A percentile compares a stretch with the other conserved stretches of the same genome.
These are phyloP conservation scores for Endocalyx cinctus DNA, from an alignment of 2,329 filamentous ascomycete species.

Conservation along the genomic window DNA sequence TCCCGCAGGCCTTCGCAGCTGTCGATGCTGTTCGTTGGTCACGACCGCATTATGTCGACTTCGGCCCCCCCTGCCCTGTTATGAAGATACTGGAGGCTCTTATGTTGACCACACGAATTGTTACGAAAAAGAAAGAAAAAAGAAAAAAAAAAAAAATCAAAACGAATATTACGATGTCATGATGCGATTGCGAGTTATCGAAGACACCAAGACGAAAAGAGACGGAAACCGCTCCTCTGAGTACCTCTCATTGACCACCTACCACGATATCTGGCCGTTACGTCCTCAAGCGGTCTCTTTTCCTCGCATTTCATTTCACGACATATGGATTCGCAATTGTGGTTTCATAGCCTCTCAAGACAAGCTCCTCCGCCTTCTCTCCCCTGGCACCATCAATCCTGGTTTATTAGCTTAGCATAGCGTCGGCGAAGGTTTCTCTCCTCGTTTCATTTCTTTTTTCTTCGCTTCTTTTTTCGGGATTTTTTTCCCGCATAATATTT, in stretches of 20 bases:
- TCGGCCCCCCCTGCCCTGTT: conserved; percentile 29
- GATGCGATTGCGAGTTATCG: conserved; percentile 18
- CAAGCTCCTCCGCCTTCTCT: too few relatives aligned
- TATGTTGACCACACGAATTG: too few relatives aligned
- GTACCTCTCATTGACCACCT: conserved; percentile 6
- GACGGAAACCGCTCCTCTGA: conserved; percentile 8
- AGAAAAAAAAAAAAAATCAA: too few relatives aligned
- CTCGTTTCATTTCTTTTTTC: too few relatives aligned
- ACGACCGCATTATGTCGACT: conserved; percentile 36
- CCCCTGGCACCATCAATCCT: too few relatives aligned
- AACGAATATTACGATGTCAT: conserved; percentile 18
- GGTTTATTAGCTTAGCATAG: conserved; percentile 4
- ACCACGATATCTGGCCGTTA: conserved; percentile 10
- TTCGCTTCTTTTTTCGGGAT: conserved; percentile 3
- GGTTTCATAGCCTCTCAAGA: too few relatives aligned
- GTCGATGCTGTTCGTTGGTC: conserved; percentile 43
- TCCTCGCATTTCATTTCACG: conserved; percentile 2
- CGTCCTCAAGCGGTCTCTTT: conserved; percentile 4
- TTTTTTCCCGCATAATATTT: conserved; percentile 1
- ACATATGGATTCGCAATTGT: conserved; percentile 2
- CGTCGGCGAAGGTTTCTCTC: conserved; percentile 3
- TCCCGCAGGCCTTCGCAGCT: conserved; percentile 42
- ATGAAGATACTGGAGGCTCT: too few relatives aligned
- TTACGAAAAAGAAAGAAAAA: too few relatives aligned
- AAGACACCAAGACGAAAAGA: conserved; percentile 20